A percentile compares a stretch with the other conserved stretches of the same genome.
phyloP scores from a whole-genome alignment of 768 basidiomycete species.

The Phaeotremella skinneri region DNA sequence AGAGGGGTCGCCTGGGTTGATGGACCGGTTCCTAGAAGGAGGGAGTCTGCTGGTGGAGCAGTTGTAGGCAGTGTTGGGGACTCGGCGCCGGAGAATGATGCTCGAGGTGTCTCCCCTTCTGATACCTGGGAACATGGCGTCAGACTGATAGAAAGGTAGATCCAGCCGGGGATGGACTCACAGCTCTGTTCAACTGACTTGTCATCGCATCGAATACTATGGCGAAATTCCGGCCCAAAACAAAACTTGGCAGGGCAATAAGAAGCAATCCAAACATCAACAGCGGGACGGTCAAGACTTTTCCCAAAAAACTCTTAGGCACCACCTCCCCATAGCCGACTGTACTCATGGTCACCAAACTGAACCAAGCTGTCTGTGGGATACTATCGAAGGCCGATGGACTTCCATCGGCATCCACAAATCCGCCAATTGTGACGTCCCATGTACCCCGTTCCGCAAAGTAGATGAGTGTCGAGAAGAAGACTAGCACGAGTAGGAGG shows the following conservation, averaged over 20 bases:
- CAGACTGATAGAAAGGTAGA: not conserved
- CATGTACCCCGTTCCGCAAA: constrained; percentile 88
- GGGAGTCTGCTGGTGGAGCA: not conserved
- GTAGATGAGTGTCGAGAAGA: constrained; percentile 86
- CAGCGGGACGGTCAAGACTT: constrained; percentile 78
- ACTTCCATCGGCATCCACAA: constrained; percentile 75
- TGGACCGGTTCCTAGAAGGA: not conserved
- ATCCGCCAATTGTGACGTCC: constrained; percentile 75
- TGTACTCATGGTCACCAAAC: constrained; percentile 66
- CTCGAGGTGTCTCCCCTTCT: not conserved
- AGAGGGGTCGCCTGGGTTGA: not conserved
- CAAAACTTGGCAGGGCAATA: constrained; percentile 87
- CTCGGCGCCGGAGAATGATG: too few relatives aligned
- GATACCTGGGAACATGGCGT: not conserved
- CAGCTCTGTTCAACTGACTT: constrained; percentile 28
- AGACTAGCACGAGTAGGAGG: constrained; percentile 77
- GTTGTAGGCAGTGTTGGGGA: not conserved
- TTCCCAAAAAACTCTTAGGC: constrained; percentile 80
- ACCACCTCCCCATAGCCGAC: constrained; percentile 92
- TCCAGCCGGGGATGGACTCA: constrained; percentile 11
- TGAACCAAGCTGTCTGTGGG: constrained; percentile 74
- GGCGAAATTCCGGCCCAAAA: constrained; percentile 87
- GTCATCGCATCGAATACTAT: constrained; percentile 82
- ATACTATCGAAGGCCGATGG: constrained; percentile 59
- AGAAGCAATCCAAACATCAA: constrained; percentile 82